Base-by-base conservation (phyloP, 2,329 filamentous ascomycete species). In the Trichoderma sp. region DNA sequence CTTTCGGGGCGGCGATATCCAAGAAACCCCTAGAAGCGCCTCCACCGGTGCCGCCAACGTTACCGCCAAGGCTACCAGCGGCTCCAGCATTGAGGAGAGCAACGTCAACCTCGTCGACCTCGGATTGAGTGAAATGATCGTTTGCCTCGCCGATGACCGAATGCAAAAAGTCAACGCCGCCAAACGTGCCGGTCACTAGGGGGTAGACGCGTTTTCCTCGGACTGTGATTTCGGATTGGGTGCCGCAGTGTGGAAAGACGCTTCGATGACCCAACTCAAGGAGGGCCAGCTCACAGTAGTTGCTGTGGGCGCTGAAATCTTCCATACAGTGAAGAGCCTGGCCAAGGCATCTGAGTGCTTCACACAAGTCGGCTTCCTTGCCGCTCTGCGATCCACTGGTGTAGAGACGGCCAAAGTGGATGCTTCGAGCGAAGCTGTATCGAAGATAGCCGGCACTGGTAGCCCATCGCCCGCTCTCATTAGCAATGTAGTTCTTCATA, bases 401-500 rank as follows among this genome's bases (percentile, higher is more conserved):
- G 76, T 94, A 94, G 32, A 92, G 79, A 39, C 92, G 86, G 15
- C 92, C 92, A 73, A 87, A 93, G 78, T 94, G 92, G 70, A 94
- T 91, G 76, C 89, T 87, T 69, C 91, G 87, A 15, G 84, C 84
- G 70, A 95, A 84, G 73, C 91, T 93, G 79, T 88, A 92, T 72
- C 89, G 89, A 69, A 97, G 84, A 74, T 94, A 97, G 45, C 92
- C 94, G 8, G 92, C 83, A 70, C 93, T 97, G 22, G 95, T 99
- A 1, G 94, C 92, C 92, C 94, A 97, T 48, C 87, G 86, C 5
- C 93, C 92, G 15, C 81, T 83, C 77, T 98, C 94, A 74, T 97
- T 98, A 69, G 94, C 89, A 72, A 99, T 98, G 78, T 99, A 99
- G 78, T 98, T 98, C 80, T 98, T 99, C 94, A 99, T 97, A n/a